phyloP scores from a whole-genome alignment of 2,329 filamentous ascomycete genomes.

The Sclerotinia spermophila region DNA sequence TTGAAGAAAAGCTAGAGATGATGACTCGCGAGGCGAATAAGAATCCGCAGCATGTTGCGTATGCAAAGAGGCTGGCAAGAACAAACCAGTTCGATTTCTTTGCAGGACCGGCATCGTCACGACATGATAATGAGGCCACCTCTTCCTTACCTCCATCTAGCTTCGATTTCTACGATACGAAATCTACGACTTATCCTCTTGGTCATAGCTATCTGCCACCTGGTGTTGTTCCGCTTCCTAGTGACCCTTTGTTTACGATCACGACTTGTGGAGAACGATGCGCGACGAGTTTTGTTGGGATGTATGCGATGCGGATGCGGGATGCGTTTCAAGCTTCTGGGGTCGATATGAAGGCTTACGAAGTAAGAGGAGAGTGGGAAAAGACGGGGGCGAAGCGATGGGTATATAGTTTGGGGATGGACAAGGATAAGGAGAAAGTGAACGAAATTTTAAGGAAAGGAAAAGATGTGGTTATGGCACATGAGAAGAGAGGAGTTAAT shows the following conservation, averaged over 20 bases:
- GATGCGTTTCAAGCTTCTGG: slow-evolving; percentile 6
- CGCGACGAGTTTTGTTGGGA: slow-evolving; percentile 1
- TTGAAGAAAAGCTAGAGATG: not conserved
- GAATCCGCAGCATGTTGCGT: not conserved
- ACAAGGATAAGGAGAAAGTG: not conserved
- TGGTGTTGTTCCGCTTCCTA: not conserved
- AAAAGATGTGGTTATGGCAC: not conserved
- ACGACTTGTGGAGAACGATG: not conserved
- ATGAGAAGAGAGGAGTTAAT: not conserved
- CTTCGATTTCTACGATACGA: not conserved
- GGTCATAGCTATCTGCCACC: slow-evolving; percentile 7
- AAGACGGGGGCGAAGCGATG: not conserved
- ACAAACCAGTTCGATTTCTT: not conserved
- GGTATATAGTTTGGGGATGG: not conserved
- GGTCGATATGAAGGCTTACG: not conserved
- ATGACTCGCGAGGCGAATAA: not conserved
- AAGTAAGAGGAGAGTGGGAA: slow-evolving; percentile 5
- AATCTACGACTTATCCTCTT: slow-evolving; percentile 3
- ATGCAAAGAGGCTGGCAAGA: not conserved
- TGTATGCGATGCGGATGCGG: not conserved
- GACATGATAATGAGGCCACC: not conserved
- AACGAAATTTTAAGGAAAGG: not conserved
- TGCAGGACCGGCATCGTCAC: not conserved
- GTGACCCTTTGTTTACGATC: not conserved
- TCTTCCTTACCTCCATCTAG: not conserved